These are phyloP conservation scores for Globisporangium spinosum DNA, from an alignment of 352 stramenopile genomes.

Conservation along the genomic window DNA sequence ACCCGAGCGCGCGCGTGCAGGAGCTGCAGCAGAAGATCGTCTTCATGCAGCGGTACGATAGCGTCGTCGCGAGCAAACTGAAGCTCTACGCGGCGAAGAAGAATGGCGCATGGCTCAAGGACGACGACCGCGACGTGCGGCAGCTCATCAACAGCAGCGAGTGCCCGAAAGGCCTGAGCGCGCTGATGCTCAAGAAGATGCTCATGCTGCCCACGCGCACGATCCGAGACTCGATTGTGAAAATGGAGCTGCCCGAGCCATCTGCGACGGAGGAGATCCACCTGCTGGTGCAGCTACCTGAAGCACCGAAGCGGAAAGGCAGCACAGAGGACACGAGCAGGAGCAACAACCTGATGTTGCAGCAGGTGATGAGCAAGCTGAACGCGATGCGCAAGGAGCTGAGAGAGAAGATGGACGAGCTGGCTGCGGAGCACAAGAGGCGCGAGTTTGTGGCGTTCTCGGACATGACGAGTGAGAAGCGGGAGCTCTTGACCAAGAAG, in stretches of 20 bases:
- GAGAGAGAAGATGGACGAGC: slow-evolving; percentile 7
- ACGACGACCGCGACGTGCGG: slow-evolving; percentile 9
- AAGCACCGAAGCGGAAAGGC: neutral
- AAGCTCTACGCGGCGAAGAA: slow-evolving; percentile 8
- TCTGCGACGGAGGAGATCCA: slow-evolving; percentile 5
- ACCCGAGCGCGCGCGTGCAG: neutral
- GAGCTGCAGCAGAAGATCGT: slow-evolving; percentile 7
- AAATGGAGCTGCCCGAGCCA: neutral
- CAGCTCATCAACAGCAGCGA: slow-evolving; percentile 6
- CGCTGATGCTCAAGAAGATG: neutral
- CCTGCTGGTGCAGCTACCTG: slow-evolving; percentile 7
- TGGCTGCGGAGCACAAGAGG: slow-evolving; percentile 3
- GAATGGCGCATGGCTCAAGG: slow-evolving; percentile 7
- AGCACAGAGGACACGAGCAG: neutral
- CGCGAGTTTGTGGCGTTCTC: slow-evolving; percentile 9
- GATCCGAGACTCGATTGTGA: neutral
- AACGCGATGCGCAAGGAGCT: slow-evolving; percentile 4
- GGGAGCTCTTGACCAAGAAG: slow-evolving; percentile 4
- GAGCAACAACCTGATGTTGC: neutral
- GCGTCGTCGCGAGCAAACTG: slow-evolving; percentile 12
- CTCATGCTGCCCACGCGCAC: slow-evolving; percentile 5
- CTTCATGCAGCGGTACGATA: neutral
- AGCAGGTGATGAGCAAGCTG: slow-evolving; percentile 3
- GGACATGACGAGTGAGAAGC: neutral
- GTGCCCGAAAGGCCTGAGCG: slow-evolving; percentile 1